phyloP scores from a whole-genome alignment of 2,329 filamentous ascomycete species.

The Penicillium sp. region DNA sequence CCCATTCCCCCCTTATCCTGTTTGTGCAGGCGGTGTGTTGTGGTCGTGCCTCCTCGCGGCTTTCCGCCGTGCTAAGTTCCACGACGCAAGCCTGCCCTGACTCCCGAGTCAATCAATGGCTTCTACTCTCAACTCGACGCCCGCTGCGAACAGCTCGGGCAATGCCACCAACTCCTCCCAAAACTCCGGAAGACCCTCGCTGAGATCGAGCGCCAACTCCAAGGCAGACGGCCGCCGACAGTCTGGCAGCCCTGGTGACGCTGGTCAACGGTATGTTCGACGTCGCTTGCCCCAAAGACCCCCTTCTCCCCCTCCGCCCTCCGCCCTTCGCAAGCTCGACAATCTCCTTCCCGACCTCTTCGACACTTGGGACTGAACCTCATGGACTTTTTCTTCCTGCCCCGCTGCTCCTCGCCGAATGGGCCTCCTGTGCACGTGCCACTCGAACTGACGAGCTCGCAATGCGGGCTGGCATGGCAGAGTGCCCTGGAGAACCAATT shows the following conservation, averaged over 20 bases:
- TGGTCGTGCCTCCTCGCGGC: constrained; percentile 39
- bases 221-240: constrained; percentile 62
- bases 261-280: constrained; percentile 57
- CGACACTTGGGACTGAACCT: neutral
- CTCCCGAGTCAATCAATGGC: constrained; percentile 43
- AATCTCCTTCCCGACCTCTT: neutral
- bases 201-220: constrained; percentile 55
- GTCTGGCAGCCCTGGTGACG: constrained; percentile 59
- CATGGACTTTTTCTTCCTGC: neutral
- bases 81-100: constrained; percentile 38
- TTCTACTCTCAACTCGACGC: constrained; percentile 44
- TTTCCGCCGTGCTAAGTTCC: constrained; percentile 41
- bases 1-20: constrained; percentile 21
- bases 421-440: constrained; percentile 19
- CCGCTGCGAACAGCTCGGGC: constrained; percentile 42
- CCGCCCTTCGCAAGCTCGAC: neutral
- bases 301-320: constrained; percentile 9
- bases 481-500: constrained; percentile 25
- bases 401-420: neutral
- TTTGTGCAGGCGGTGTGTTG: constrained; percentile 46
- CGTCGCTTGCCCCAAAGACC: constrained; percentile 8
- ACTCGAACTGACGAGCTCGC: constrained; percentile 14
- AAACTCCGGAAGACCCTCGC: constrained; percentile 47
- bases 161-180: constrained; percentile 42
- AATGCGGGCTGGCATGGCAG: constrained; percentile 11